Evolutionary conservation across 768 basidiomycete genomes (phyloP).

Genomic region (Chiua virens): DNA sequence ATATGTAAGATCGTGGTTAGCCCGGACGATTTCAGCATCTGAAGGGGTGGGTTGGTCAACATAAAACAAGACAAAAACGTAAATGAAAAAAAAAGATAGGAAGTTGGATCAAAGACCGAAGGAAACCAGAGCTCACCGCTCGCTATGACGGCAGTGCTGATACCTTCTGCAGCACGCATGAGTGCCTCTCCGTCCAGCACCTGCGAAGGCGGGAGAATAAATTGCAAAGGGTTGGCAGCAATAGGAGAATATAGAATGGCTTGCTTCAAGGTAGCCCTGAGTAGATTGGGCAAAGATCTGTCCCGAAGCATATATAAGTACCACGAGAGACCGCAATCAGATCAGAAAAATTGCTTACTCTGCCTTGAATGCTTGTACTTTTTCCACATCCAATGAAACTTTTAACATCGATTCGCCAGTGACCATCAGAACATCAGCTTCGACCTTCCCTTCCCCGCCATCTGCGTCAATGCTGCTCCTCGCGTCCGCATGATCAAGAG

Average conservation of each 20-base stretch:
- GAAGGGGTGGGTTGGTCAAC: not conserved
- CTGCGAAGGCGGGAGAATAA: slow-evolving; percentile 66
- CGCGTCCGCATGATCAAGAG: slow-evolving; percentile 19
- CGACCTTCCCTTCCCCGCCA: slow-evolving; percentile 5
- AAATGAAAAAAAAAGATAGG: not conserved
- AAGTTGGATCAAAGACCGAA: not conserved
- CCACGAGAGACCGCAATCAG: not conserved
- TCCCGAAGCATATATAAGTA: slow-evolving; percentile 36
- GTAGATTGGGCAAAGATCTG: slow-evolving; percentile 60
- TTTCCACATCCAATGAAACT: slow-evolving; percentile 59
- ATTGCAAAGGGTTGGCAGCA: slow-evolving; percentile 75
- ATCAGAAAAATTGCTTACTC: slow-evolving; percentile 51
- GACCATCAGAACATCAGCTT: slow-evolving; percentile 36
- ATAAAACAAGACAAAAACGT: not conserved
- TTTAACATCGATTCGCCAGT: slow-evolving; percentile 74
- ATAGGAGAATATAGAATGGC: slow-evolving; percentile 77
- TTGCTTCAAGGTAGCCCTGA: slow-evolving; percentile 81
- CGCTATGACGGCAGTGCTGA: slow-evolving; percentile 66
- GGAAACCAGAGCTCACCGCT: slow-evolving; percentile 52
- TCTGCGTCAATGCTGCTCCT: slow-evolving; percentile 10
- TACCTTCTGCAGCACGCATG: slow-evolving; percentile 77
- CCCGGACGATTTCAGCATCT: slow-evolving; percentile 68
- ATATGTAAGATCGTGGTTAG: slow-evolving; percentile 76
- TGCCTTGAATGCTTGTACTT: slow-evolving; percentile 56
- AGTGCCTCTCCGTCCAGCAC: slow-evolving; percentile 76